Evolutionary conservation across 345 rosid genomes (phyloP), one percentile per base, ranked within the genome.

Genomic region (Clarkia xantiana): DNA sequence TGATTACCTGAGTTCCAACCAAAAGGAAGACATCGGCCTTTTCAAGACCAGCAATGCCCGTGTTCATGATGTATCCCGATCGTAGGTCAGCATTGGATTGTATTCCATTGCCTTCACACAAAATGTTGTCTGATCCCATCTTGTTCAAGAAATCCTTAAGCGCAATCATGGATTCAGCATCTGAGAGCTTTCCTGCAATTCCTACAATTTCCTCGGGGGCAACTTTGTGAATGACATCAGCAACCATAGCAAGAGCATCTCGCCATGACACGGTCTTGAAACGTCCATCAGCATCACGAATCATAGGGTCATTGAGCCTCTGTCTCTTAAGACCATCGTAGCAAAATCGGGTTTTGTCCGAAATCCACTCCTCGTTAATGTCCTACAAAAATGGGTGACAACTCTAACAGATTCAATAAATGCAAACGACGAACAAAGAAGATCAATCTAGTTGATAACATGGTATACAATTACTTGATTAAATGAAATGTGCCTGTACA

Each of bases 151-250:
- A 77, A 66, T 93, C 99, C 63, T 93, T 93, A 55, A 93, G 70
- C 1, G 86, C 94, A 81, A 93, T 93, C 99, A 93, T 87, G 63
- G 99, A 78, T 62, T 93, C 99, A 3, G 99, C 99, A 76, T 93
- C 96, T 25, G 91, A 87, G 18, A 93, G 81, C 71, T 75, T 66
- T 52, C 99, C 96, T 12, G 96, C 94, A 62, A 87, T 46, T 29
- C 99, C 99, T 56, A 87, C 81, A 57, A 93, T 77, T 63, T 87
- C 94, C 48, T 80, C 94, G 20, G 91, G 76, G 59, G 84, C 80
- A 59, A 70, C 87, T 65, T 84, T 82, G 70, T 74, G 81, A 23
- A 67, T 55, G 42, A 87, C 68, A 63, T 93, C 99, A 43, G 88
- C 96, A 63, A 84, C 94, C 61, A 87, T 76, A 59, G 88, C 76